Conservation (phyloP, 129 eudicot genomes). For the Sambucus nigra region DNA sequence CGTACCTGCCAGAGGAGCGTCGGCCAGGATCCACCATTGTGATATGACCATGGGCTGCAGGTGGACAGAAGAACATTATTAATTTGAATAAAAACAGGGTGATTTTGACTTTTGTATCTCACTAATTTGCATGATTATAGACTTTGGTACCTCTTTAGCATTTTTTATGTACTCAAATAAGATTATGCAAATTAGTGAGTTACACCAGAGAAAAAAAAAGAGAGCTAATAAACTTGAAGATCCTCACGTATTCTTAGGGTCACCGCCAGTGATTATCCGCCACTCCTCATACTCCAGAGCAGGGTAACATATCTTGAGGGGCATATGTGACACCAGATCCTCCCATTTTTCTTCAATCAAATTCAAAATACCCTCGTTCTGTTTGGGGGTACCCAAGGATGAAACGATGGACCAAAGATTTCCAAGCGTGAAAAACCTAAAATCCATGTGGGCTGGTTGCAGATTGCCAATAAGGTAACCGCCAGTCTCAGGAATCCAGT, state of each 20-base stretch:
- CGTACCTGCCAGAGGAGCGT: slow-evolving; percentile 93
- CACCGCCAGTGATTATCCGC: slow-evolving; percentile 89
- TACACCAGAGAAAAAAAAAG: too few relatives aligned
- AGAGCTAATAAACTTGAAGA: background rate
- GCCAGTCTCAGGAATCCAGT: slow-evolving; percentile 81
- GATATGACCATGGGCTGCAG: slow-evolving; percentile 94
- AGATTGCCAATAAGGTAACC: slow-evolving; percentile 82
- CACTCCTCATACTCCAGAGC: slow-evolving; percentile 80
- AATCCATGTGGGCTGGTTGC: slow-evolving; percentile 96
- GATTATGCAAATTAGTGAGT: slow-evolving; percentile 4
- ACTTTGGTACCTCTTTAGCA: slow-evolving; percentile 5
- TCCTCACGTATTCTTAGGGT: slow-evolving; percentile 91
- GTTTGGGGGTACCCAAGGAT: slow-evolving; percentile 61
- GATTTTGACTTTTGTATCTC: too few relatives aligned
- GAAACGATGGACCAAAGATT: slow-evolving; percentile 81
- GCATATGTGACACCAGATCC: slow-evolving; percentile 74
- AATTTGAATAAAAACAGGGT: background rate
- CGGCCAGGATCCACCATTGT: slow-evolving; percentile 98
- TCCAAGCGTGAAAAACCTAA: slow-evolving; percentile 82
- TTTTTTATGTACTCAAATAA: background rate
- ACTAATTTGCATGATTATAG: too few relatives aligned
- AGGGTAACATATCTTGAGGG: slow-evolving; percentile 85
- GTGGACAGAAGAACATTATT: background rate
- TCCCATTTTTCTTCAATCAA: slow-evolving; percentile 82
- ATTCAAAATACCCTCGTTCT: slow-evolving; percentile 64